Conservation (phyloP, 306 rosid species). For the Alnus glutinosa region DNA sequence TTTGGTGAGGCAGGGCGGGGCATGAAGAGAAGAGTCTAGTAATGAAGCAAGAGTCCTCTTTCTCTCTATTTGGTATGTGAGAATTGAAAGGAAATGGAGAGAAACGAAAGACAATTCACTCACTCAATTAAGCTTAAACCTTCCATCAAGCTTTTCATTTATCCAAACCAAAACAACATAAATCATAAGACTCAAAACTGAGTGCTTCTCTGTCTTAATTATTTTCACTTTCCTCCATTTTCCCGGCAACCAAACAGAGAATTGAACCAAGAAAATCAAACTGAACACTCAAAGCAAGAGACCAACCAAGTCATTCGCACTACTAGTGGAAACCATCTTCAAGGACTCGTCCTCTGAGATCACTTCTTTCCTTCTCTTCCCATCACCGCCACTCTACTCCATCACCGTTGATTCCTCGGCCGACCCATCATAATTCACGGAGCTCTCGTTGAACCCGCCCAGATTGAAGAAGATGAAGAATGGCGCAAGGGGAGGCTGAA, state of each 20-base stretch:
- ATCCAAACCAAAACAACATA: neutral
- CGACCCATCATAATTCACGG: conserved; percentile 48
- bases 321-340: conserved; percentile 57
- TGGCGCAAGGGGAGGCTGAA: no score
- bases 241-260: conserved; percentile 9
- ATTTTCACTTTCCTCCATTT: neutral
- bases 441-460: conserved; percentile 38
- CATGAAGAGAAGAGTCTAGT: no score
- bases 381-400: conserved; percentile 49
- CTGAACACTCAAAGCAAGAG: neutral
- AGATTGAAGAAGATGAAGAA: neutral
- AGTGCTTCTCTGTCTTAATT: neutral
- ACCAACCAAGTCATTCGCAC: conserved; percentile 62
- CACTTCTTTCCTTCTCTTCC: conserved; percentile 60
- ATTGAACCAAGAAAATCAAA: conserved; percentile 19
- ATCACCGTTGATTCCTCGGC: conserved; percentile 75
- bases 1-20: no score
- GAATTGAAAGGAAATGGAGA: no score
- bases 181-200: neutral
- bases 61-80: no score
- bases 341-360: conserved; percentile 72
- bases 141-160: neutral
- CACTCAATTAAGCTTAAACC: neutral
- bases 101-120: neutral
- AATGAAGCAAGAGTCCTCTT: no score